Conservation (phyloP, 2,329 filamentous ascomycete species). For the Acrodontium crateriforme region DNA sequence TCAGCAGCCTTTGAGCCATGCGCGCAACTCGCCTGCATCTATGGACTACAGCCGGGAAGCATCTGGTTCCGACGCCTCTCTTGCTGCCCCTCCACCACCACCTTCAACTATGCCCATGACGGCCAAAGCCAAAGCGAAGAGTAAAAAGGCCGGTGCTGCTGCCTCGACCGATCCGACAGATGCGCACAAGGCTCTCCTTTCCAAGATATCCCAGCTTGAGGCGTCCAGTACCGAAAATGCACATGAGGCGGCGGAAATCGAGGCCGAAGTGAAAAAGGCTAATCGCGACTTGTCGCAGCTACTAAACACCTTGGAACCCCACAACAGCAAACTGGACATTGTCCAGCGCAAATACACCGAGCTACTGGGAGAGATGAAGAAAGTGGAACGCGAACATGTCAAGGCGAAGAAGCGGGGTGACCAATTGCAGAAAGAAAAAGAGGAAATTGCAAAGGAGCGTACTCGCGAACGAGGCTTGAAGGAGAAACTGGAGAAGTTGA, state of each 20-base stretch:
- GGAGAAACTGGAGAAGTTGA: constrained; percentile 93
- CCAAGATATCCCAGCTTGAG: constrained; percentile 90
- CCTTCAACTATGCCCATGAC: constrained; percentile 36
- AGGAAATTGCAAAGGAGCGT: constrained; percentile 73
- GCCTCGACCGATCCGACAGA: constrained; percentile 72
- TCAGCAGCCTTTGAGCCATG: constrained; percentile 11
- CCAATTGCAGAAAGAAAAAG: constrained; percentile 90
- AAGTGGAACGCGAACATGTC: constrained; percentile 80
- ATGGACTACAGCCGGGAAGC: constrained; percentile 18
- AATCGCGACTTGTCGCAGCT: constrained; percentile 81
- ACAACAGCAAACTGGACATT: constrained; percentile 80
- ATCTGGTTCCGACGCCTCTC: constrained; percentile 18
- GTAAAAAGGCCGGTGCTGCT: constrained; percentile 20
- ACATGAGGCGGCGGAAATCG: constrained; percentile 91
- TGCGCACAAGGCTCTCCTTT: constrained; percentile 79
- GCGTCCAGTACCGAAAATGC: constrained; percentile 87
- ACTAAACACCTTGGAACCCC: constrained; percentile 75
- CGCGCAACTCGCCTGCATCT: constrained; percentile 17
- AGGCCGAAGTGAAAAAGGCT: constrained; percentile 86
- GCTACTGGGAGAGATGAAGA: constrained; percentile 86
- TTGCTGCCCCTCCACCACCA: constrained; percentile 22
- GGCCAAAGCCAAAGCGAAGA: constrained; percentile 73
- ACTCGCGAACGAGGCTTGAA: constrained; percentile 84
- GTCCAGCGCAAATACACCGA: constrained; percentile 86
- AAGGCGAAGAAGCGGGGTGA: constrained; percentile 95